Base-by-base conservation (phyloP, 495 filamentous ascomycete genomes). In the Massariosphaeria phaeospora region DNA sequence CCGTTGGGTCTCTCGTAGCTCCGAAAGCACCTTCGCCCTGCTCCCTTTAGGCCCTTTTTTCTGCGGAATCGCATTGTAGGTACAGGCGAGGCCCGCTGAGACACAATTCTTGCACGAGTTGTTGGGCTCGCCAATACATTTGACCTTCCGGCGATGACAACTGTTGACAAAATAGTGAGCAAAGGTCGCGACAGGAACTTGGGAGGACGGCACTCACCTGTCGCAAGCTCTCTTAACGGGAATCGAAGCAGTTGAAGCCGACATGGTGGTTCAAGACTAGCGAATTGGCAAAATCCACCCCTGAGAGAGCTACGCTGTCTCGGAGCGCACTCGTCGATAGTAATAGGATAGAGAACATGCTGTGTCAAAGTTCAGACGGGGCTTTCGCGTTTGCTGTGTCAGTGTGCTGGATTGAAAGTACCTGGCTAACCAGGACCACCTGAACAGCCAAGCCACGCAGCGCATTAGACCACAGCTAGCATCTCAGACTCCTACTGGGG, bases 1-100 rank as follows among this genome's bases (percentile, higher is more conserved):
- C 57, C 74, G 73, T 56, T 86, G 82, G 11, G 72, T 85, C 66
- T 84, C 80, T 57, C 83, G 77, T 29, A 90, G 70, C 66, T 89
- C 84, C 55, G 78, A 85, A 63, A 94, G 88, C 44, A 91, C 82
- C 71, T 89, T 91, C 34, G 88, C 87, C 47, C 86, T 73, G 60
- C 80, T 84, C 50, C 87, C 86, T 69, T 91, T 91, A 27, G 86
- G 86, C 0, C 88, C 88, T 70, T 91, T 90, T 72, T 89, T 91
- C 71, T 88, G 86, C 0, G 85, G 87, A 39, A 89, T 82, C n/a
- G 84, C 79, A 72, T 88, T 83, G 75, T 87, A 88, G 15, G 85
- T 89, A 74, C 88, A 91, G 2, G 74, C 74, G 26, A 93, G 72
- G 47, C 83, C 80, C 7, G 84, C 81, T 20, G 76, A 75, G 24